Base-by-base conservation (phyloP, 225 moss, liverwort and hornwort species). In the Thuidium tamariscinum region DNA sequence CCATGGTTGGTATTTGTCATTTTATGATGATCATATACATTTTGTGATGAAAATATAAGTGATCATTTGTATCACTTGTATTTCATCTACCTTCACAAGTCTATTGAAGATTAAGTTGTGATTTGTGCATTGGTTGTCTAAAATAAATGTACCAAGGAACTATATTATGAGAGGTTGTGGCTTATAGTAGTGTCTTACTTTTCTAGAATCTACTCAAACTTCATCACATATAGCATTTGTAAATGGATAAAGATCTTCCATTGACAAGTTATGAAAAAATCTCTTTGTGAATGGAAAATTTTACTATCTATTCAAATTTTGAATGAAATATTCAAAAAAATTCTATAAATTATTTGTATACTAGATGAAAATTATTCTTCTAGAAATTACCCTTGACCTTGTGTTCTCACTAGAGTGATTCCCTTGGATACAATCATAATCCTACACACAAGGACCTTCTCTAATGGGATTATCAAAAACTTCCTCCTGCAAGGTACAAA, bases 381-480 rank as follows among this genome's bases (percentile, higher is more conserved):
- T 25, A 0, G 4, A 14, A 69, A 13, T 69, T 68, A 23, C 0
- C 14, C 12, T 41, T 25, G 8, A 41, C 13, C 14, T 39, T 69
- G 25, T 2, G 1, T 14, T 4, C 2, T 18, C 7, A 23, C 14
- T 41, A 8, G 4, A 2, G 25, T 41, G 41, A 69, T 25, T 25
- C 1, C 1, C 8, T 25, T 41, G 2, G 4, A 41, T 25, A 25
- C 3, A 41, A 51, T 51, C 2, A 23, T 41, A 2, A 41, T 41
- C 8, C 14, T 41, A 25, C 0, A 8, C 0, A 0, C 4, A 39
- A 14, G 23, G 6, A 22, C 25, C 2, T 23, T 7, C 4, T 0
- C 0, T 68, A 2, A 25, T 39, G 39, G 5, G 0, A 39, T 39
- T 41, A 39, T 39, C 13, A n/a, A 13, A 67, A 39, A 3, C 4